Evolutionary conservation across 31 red algal genomes (phyloP).

Genomic region (Odonthalia washingtoniensis): DNA sequence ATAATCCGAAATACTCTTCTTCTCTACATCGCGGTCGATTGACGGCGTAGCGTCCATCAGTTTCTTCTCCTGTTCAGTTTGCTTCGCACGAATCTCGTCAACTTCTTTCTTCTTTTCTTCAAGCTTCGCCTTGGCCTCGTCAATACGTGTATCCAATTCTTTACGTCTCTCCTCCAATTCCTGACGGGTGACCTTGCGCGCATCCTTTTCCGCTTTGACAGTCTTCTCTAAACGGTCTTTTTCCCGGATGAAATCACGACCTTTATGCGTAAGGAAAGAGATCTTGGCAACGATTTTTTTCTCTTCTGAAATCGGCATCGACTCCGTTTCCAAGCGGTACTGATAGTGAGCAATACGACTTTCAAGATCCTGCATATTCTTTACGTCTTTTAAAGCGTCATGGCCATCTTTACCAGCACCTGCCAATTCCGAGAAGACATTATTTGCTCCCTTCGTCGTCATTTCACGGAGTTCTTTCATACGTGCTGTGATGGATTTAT

Average conservation of each 20-base stretch:
- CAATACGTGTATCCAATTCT: constrained; percentile 67
- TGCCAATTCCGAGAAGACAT: constrained; percentile 23
- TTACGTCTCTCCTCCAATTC: constrained; percentile 79
- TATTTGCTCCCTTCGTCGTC: constrained; percentile 26
- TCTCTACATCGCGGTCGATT: constrained; percentile 67
- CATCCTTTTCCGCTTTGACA: constrained; percentile 67
- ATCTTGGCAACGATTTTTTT: constrained; percentile 86
- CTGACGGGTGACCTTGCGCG: constrained; percentile 53
- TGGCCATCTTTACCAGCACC: constrained; percentile 79
- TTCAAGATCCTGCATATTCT: constrained; percentile 80
- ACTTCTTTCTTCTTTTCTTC: constrained; percentile 79
- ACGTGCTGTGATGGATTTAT: constrained; percentile 61
- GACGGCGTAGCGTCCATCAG: constrained; percentile 55
- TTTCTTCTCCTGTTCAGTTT: constrained; percentile 68
- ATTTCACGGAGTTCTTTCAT: constrained; percentile 67
- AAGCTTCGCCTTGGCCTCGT: constrained; percentile 68
- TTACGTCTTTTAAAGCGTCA: constrained; percentile 70
- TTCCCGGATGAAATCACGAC: constrained; percentile 56
- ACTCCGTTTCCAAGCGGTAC: constrained; percentile 62
- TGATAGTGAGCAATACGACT: constrained; percentile 65
- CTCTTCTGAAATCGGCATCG: constrained; percentile 74
- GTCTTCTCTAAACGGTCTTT: constrained; percentile 62
- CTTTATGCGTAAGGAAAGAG: constrained; percentile 70
- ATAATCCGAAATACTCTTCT: constrained; percentile 69
- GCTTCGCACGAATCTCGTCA: constrained; percentile 63